phyloP scores from a whole-genome alignment of 2,329 filamentous ascomycete genomes.

The Colletotrichum destructivum region DNA sequence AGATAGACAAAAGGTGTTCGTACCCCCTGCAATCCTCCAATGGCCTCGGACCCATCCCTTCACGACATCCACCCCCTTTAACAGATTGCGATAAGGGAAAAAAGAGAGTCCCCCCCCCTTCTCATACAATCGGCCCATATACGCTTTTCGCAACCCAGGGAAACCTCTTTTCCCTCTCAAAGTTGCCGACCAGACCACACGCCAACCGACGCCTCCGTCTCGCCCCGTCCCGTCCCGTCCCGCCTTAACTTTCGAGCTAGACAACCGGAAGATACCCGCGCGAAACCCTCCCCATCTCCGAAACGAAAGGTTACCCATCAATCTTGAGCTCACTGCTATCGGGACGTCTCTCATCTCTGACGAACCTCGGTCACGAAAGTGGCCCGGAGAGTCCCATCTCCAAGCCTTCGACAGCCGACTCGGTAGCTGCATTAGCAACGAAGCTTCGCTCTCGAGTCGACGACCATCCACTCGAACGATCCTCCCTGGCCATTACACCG shows the following conservation, averaged over 20 bases:
- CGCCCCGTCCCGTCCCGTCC: slow-evolving; percentile 1
- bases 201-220: background rate
- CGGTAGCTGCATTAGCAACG: background rate
- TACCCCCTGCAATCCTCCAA: background rate
- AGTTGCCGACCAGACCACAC: background rate
- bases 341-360: no score
- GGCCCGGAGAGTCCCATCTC: background rate
- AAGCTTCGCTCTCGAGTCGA: background rate
- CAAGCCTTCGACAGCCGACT: background rate
- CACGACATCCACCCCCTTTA: slow-evolving; percentile 12
- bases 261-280: background rate
- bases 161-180: background rate
- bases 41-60: slow-evolving; percentile 4
- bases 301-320: slow-evolving; percentile 5
- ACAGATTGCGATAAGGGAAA: background rate
- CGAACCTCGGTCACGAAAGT: background rate
- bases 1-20: background rate
- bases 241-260: background rate
- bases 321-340: background rate
- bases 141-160: background rate
- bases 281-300: slow-evolving; percentile 2
- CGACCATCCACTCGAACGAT: background rate
- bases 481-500: background rate
- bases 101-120: no score
- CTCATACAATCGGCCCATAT: background rate